Conservation (phyloP, 2,329 filamentous ascomycete genomes). For the Trichophyton equinum region DNA sequence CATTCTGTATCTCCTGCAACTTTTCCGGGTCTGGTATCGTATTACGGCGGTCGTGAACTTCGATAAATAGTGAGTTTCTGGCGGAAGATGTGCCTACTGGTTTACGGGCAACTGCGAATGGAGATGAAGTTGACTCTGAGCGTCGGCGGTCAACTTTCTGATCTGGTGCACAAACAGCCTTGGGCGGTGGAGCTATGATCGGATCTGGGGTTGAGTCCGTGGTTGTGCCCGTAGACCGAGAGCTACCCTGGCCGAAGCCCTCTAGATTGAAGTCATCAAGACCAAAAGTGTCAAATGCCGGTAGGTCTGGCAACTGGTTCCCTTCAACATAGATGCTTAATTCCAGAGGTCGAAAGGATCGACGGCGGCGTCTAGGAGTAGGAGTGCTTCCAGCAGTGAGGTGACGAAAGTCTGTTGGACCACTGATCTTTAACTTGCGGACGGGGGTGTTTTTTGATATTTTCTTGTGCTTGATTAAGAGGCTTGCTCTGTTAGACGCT, state of each 20-base stretch:
- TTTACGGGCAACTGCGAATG: conserved; percentile 25
- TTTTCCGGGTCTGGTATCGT: conserved; percentile 5
- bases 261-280: conserved; percentile 18
- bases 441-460: conserved; percentile 18
- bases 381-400: conserved; percentile 8
- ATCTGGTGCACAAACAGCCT: conserved; percentile 19
- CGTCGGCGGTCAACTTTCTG: conserved; percentile 11
- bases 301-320: conserved; percentile 34
- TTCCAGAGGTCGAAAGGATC: conserved; percentile 32
- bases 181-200: conserved; percentile 23
- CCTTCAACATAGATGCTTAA: conserved; percentile 36
- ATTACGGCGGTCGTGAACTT: conserved; percentile 4
- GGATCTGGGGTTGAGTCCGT: conserved; percentile 1
- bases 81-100: conserved; percentile 13
- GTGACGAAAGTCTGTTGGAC: conserved; percentile 33
- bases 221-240: not conserved
- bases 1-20: not conserved
- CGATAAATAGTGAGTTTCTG: conserved; percentile 6
- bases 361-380: conserved; percentile 8
- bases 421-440: conserved; percentile 29
- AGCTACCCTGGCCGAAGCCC: not conserved
- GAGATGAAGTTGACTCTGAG: conserved; percentile 14
- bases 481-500: conserved; percentile 31
- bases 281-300: conserved; percentile 31
- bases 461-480: conserved; percentile 26